Evolutionary conservation across 306 rosid species (phyloP).

Genomic region (Fragaria nilgerrensis): DNA sequence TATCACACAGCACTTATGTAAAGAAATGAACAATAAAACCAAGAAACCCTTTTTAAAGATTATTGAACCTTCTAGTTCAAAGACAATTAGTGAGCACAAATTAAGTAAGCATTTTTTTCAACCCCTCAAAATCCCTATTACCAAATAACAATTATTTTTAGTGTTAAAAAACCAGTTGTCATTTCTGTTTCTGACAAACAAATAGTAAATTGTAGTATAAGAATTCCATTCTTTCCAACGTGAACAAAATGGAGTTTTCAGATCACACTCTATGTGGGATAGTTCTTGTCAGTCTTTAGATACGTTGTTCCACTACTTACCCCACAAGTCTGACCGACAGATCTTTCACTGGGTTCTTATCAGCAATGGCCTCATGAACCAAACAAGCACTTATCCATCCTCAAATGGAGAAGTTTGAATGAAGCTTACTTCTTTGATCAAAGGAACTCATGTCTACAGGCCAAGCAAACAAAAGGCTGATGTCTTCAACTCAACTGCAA

Average conservation of each 20-base stretch:
- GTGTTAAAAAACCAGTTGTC: neutral
- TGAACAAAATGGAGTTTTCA: neutral
- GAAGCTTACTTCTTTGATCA: neutral
- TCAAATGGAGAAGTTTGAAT: neutral
- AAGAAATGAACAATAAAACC: neutral
- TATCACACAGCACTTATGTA: neutral
- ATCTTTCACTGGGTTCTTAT: neutral
- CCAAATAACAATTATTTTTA: neutral
- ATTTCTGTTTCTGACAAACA: neutral
- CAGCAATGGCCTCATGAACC: neutral
- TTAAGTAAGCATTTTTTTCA: neutral
- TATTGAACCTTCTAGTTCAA: neutral
- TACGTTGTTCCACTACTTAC: neutral
- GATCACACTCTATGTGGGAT: neutral
- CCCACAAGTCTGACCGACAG: neutral
- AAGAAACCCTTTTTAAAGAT: neutral
- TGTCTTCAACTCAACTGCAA: neutral
- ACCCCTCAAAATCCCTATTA: neutral
- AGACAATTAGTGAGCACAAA: neutral
- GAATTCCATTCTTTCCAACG: neutral
- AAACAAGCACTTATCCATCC: neutral
- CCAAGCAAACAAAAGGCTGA: neutral
- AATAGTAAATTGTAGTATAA: neutral
- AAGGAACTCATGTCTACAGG: neutral
- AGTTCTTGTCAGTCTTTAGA: neutral